Evolutionary conservation across 495 filamentous ascomycete genomes (phyloP), one percentile per base, ranked within the genome.

Genomic region (Antarctomyces pellizariae): DNA sequence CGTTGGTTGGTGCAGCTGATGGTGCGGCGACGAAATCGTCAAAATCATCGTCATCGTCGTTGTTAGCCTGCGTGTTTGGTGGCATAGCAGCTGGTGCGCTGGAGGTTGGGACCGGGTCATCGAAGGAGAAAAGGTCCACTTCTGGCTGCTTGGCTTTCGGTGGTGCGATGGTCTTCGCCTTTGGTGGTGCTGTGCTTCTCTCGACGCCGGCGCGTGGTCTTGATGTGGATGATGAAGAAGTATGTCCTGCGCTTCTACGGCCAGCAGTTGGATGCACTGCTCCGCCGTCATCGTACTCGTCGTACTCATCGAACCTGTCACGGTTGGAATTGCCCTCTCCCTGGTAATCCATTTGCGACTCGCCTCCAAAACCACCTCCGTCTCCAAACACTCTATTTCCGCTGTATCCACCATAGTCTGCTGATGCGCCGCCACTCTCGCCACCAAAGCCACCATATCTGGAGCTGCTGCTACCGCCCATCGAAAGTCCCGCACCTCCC

Each of bases 11-110:
- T 23, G 58, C 41, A 14, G 55, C 37, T 24, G 50, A 28, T 13
- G 52, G 28, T 9, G 89, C 86, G n/a, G 80, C 83, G 48, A 90
- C 79, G 61, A 95, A 95, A 44, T 95, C 89, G 44, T 95, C 86
- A 38, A 95, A 95, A 26, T 95, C 89, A 38, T 97, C 86, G 37
- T 97, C 84, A 34, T 89, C 82, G 9, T 39, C 54, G 8, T 41
- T 45, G 3, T 32, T 45, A 23, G 50, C 30, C 3, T 53, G 57
- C 56, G 41, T 54, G 37, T 36, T 53, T 49, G 38, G 51, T 15
- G 54, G 49, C 3, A 66, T 57, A 5, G 54, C 32, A 6, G 56
- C 36, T 11, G 54, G 47, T 22, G 67, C 67, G 33, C 7, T 6
- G 26, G 50, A 36, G 15, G 38, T 24, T 2, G 47, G 45, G 4